phyloP scores from a whole-genome alignment of 371 early-diverging fungal genomes.

The Dinochytrium kinnereticum region DNA sequence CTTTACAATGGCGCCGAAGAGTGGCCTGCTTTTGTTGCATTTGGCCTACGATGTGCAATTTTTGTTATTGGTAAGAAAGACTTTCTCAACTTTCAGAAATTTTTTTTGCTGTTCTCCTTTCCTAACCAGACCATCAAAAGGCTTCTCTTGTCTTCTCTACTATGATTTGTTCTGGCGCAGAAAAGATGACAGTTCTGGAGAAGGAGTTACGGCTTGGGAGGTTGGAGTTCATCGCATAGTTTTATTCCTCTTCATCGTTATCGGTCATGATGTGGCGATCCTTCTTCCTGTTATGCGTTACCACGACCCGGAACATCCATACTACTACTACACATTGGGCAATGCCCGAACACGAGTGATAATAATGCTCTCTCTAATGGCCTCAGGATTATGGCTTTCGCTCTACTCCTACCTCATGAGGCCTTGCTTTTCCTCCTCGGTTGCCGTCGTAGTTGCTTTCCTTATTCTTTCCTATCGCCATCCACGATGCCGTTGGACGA shows the following conservation, averaged over 20 bases:
- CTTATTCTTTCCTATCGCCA: constrained; percentile 17
- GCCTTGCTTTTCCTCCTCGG: constrained; percentile 6
- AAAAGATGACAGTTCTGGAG: not conserved
- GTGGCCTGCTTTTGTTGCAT: constrained; percentile 13
- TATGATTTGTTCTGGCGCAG: constrained; percentile 14
- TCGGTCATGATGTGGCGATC: constrained; percentile 6
- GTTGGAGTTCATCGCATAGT: constrained; percentile 17
- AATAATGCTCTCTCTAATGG: constrained; percentile 8
- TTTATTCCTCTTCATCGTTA: constrained; percentile 6
- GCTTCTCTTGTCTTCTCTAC: constrained; percentile 22
- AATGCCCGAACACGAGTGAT: constrained; percentile 1
- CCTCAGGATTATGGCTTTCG: not conserved
- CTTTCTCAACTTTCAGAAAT: too few species aligned
- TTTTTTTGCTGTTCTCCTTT: not conserved
- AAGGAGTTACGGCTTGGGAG: not conserved
- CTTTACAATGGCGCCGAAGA: constrained; percentile 19
- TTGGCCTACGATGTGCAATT: constrained; percentile 1
- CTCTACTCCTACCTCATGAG: not conserved
- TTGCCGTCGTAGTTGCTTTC: constrained; percentile 5
- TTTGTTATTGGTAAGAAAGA: constrained; percentile 4
- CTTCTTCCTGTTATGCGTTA: constrained; percentile 13
- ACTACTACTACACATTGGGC: not conserved
- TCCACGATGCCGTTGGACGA: constrained; percentile 19
- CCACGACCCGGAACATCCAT: not conserved
- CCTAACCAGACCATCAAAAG: not conserved